These are phyloP conservation scores for Lasiosphaeria ovina DNA, from an alignment of 495 filamentous ascomycete genomes.

Conservation along the genomic window DNA sequence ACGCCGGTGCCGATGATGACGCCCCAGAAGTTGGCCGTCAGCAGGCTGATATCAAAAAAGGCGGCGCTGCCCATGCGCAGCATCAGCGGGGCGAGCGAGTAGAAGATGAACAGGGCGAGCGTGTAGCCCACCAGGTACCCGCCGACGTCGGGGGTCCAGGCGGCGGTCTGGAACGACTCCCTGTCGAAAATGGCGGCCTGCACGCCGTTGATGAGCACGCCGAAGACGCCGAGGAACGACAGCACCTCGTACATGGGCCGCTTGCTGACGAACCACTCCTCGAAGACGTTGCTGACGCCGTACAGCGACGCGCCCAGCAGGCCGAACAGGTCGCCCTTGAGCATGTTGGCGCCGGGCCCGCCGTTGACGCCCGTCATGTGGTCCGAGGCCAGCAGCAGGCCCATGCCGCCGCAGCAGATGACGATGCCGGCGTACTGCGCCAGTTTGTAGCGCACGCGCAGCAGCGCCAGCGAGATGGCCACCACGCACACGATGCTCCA, in stretches of 20 bases:
- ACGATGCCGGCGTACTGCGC: conserved; percentile 83
- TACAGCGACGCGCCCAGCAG: conserved; percentile 87
- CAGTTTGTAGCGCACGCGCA: conserved; percentile 83
- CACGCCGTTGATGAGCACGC: conserved; percentile 84
- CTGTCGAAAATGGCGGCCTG: conserved; percentile 91
- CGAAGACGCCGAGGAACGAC: conserved; percentile 86
- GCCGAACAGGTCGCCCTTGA: conserved; percentile 93
- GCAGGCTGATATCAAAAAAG: conserved; percentile 92
- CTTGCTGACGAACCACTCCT: conserved; percentile 89
- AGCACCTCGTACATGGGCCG: conserved; percentile 90
- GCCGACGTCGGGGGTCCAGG: conserved; percentile 65
- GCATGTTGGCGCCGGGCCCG: conserved; percentile 59
- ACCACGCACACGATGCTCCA: conserved; percentile 97
- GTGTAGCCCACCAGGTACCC: conserved; percentile 90
- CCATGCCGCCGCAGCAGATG: conserved; percentile 89
- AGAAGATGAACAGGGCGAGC: conserved; percentile 76
- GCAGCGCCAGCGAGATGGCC: conserved; percentile 73
- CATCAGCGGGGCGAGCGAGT: conserved; percentile 79
- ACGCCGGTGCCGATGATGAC: conserved; percentile 85
- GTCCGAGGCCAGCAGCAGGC: conserved; percentile 82
- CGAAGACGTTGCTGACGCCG: conserved; percentile 82
- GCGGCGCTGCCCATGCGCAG: conserved; percentile 86
- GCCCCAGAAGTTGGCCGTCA: conserved; percentile 97
- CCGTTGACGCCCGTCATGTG: conserved; percentile 72
- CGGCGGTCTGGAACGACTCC: conserved; percentile 60